These are phyloP conservation scores for Amanita pseudoporphyria DNA, from an alignment of 768 basidiomycete genomes.

Conservation along the genomic window DNA sequence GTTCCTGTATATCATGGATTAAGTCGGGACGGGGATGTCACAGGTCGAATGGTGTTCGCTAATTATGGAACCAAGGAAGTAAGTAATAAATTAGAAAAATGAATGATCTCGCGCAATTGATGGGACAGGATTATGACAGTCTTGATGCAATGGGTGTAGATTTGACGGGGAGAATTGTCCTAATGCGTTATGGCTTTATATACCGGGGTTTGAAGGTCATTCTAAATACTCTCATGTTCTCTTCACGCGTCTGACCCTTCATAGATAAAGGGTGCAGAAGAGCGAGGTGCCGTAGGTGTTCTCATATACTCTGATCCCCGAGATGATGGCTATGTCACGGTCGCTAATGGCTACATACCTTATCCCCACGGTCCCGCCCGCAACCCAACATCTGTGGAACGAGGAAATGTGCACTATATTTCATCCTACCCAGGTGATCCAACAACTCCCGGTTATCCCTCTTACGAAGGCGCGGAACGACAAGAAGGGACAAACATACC, in stretches of 20 bases:
- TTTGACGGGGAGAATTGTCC: slow-evolving; percentile 67
- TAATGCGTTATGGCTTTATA: slow-evolving; percentile 65
- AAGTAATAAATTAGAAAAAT: slow-evolving; percentile 1
- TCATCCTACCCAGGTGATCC: slow-evolving; percentile 67
- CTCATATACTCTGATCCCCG: slow-evolving; percentile 82
- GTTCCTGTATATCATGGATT: slow-evolving; percentile 85
- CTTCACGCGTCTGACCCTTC: background rate
- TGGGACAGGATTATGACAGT: slow-evolving; percentile 32
- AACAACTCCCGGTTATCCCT: slow-evolving; percentile 79
- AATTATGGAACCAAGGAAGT: slow-evolving; percentile 68
- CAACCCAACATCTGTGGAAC: slow-evolving; percentile 74
- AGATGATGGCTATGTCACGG: slow-evolving; percentile 75
- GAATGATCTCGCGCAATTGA: too few relatives aligned
- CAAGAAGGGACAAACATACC: slow-evolving; percentile 53
- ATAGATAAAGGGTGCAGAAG: slow-evolving; percentile 76
- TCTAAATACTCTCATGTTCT: background rate
- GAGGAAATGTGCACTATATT: slow-evolving; percentile 74
- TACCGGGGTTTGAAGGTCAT: slow-evolving; percentile 82
- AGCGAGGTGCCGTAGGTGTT: slow-evolving; percentile 67
- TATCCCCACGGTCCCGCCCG: slow-evolving; percentile 87
- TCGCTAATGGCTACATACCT: slow-evolving; percentile 63
- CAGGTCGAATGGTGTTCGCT: slow-evolving; percentile 64
- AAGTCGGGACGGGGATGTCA: slow-evolving; percentile 66
- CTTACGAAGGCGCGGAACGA: slow-evolving; percentile 75
- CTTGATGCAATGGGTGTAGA: slow-evolving; percentile 58